Conservation (phyloP, 805 yeast species). For the Nakazawaea molendinolei region DNA sequence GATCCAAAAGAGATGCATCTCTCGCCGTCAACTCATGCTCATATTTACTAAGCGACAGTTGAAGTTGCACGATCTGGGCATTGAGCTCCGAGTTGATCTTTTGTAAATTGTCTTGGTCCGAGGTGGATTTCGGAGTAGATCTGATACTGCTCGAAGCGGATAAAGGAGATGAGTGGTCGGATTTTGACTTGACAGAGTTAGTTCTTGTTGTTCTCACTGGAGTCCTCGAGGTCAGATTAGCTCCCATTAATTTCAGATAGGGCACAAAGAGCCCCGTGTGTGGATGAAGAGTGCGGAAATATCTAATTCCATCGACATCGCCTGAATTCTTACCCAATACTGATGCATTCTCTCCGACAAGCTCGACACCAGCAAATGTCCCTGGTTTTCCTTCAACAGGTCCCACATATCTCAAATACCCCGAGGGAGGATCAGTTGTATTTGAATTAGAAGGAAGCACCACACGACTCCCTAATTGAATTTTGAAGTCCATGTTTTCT, state of each 20-base stretch:
- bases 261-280: constrained; percentile 73
- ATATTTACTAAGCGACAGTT: not conserved
- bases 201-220: constrained; percentile 6
- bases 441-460: constrained; percentile 49
- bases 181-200: too few relatives aligned
- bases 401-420: constrained; percentile 66
- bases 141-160: too few relatives aligned
- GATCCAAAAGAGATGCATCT: constrained; percentile 37
- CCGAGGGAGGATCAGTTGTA: constrained; percentile 24
- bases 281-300: constrained; percentile 59
- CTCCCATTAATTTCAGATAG: constrained; percentile 32
- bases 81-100: too few relatives aligned
- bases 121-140: too few relatives aligned
- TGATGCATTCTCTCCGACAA: constrained; percentile 63
- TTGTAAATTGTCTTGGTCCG: too few relatives aligned
- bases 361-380: constrained; percentile 80
- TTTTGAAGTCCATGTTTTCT: not conserved
- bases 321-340: constrained; percentile 82
- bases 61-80: constrained; percentile 14
- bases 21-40: constrained; percentile 35
- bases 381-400: constrained; percentile 67
- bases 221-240: constrained; percentile 15
- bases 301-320: constrained; percentile 61
- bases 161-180: too few relatives aligned
- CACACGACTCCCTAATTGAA: constrained; percentile 16